Evolutionary conservation across 768 basidiomycete species (phyloP), one percentile per base, ranked within the genome.

Genomic region (Russula ochroleuca): DNA sequence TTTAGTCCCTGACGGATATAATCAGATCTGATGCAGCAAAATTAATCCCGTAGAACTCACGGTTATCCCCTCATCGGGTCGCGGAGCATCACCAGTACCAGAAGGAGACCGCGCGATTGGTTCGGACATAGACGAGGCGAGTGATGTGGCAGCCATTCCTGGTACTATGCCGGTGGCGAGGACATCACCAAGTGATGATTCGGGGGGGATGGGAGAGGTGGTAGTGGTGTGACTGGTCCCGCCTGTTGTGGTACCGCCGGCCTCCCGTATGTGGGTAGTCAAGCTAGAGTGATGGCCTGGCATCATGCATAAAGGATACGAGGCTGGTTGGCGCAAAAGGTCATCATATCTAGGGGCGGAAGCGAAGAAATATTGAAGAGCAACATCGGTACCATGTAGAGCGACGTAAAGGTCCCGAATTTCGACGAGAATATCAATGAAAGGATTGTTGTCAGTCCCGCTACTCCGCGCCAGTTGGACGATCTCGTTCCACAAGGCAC

Each of bases 401-500:
- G n/a, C 58, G 7, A 59, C 7, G 15, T 59, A 31, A 17, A 51
- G 37, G 15, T 19, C 23, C 37, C 49, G 19, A 21, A 59, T 21
- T 5, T 40, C 3, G 17, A 21, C 17, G 14, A 50, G 49, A 21
- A 59, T 59, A 1, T 38, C 17, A 4, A 13, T n/a, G 17, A 59
- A 38, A 28, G 4, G 41, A 7, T 21, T 33, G 10, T n/a, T 7
- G 5, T 38, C 10, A 2, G 15, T 9, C 33, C 17, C 10, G 11
- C 15, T 3, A 9, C 2, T 38, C 37, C 5, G 48, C 6, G 37
- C 47, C 23, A 19, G 47, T 28, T 5, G 37, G 17, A 38, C 10
- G 23, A 59, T 38, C n/a, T 59, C 48, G 19, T 59, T 49, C 57
- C 57, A 59, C 37, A 59, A 19, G 9, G 17, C 37, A 38, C 57